Percentiles rank a stretch among this genome's conserved stretches.
phyloP scores from a whole-genome alignment of 306 rosid genomes.

The Cucurbita moschata region DNA sequence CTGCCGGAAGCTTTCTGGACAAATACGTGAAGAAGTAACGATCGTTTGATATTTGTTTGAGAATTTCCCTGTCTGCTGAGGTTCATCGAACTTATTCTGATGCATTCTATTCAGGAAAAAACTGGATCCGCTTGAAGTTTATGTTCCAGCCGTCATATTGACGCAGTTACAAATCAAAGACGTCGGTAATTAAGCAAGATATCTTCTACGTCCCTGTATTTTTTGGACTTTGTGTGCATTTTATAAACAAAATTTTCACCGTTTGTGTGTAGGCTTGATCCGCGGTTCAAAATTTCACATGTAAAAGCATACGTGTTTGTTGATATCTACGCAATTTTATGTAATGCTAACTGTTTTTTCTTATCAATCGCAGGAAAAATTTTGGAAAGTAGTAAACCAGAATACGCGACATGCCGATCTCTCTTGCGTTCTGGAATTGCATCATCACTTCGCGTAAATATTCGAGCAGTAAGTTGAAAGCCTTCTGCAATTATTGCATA shows the following conservation, averaged over 20 bases:
- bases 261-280: not conserved
- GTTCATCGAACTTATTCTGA: not conserved
- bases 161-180: slow-evolving; percentile 76
- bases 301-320: not conserved
- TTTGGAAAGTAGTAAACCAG: slow-evolving; percentile 52
- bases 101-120: slow-evolving; percentile 38
- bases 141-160: slow-evolving; percentile 72
- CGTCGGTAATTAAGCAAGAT: slow-evolving; percentile 36
- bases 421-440: slow-evolving; percentile 85
- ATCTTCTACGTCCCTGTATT: not conserved
- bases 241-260: not conserved
- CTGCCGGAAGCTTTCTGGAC: slow-evolving; percentile 44
- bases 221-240: not conserved
- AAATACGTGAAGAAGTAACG: slow-evolving; percentile 60
- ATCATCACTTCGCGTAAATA: slow-evolving; percentile 68
- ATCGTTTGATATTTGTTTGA: not conserved
- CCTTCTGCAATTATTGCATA: slow-evolving; percentile 2
- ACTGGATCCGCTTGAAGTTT: slow-evolving; percentile 77
- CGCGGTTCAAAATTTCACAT: not conserved
- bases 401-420: slow-evolving; percentile 54
- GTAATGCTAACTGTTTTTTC: not conserved
- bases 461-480: slow-evolving; percentile 58
- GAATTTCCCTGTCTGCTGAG: not conserved
- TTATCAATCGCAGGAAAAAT: slow-evolving; percentile 31
- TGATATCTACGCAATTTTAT: not conserved